Evolutionary conservation across 164 flowering plant species (phyloP).

Genomic region (Brasenia schreberi): DNA sequence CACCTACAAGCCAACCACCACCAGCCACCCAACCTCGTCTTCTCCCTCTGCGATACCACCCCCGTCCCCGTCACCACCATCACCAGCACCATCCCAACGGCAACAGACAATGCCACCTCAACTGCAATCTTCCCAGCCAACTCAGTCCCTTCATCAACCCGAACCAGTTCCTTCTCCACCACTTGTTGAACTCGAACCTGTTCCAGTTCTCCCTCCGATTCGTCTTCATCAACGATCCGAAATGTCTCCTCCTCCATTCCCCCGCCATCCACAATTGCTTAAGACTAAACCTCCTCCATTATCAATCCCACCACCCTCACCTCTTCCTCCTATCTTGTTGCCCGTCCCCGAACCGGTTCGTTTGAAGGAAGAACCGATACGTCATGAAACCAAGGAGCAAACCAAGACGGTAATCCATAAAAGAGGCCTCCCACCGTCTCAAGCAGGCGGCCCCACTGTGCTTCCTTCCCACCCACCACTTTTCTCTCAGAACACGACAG

Average conservation of each 20-base stretch:
- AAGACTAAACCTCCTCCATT: slow-evolving; percentile 9
- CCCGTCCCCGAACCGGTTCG: slow-evolving; percentile 6
- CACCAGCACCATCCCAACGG: slow-evolving; percentile 9
- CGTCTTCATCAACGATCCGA: neutral
- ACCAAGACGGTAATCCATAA: slow-evolving; percentile 17
- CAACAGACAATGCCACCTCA: too few relatives aligned
- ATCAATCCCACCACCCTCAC: slow-evolving; percentile 9
- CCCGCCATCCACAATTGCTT: slow-evolving; percentile 16
- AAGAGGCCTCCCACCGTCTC: slow-evolving; percentile 31
- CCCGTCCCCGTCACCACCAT: slow-evolving; percentile 4
- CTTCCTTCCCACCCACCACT: neutral
- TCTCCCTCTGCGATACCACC: neutral
- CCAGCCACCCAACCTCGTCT: neutral
- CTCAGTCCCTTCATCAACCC: slow-evolving; percentile 2
- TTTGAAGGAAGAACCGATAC: too few relatives aligned
- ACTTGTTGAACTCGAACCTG: slow-evolving; percentile 5
- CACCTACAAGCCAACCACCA: slow-evolving; percentile 7
- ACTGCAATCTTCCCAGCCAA: neutral
- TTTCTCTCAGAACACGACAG: neutral
- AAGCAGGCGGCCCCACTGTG: slow-evolving; percentile 21
- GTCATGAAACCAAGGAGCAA: neutral
- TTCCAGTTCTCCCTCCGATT: slow-evolving; percentile 4
- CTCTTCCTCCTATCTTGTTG: slow-evolving; percentile 20
- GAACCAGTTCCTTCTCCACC: neutral
- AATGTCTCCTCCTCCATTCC: slow-evolving; percentile 2